Base-by-base conservation (phyloP, 768 basidiomycete genomes). In the Boletus insuetus region DNA sequence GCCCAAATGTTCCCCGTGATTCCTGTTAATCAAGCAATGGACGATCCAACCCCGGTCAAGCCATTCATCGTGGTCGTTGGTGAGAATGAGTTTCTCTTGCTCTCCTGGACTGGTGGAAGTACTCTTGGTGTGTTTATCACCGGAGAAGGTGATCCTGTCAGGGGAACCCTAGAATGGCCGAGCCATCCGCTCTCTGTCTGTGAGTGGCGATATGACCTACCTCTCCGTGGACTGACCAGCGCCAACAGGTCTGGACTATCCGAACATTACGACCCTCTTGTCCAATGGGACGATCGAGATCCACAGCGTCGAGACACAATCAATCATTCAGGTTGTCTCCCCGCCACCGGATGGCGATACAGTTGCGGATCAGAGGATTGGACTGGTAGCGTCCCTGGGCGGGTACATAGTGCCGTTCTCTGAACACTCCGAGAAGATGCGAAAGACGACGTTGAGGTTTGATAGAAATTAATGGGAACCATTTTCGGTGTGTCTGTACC, bases 91-190 rank as follows among this genome's bases (percentile, higher is more conserved):
- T 97, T 94, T 61, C 79, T 98, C 41, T 78, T 97, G 20, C 76
- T 92, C 16, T 90, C 89, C 3, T 94, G 88, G 82, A 94, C 87
- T 1, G 95, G 91, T 14, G 73, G 77, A 4, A 84, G 81, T 49
- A 90, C 91, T 0, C 75, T 98, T 39, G 95, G 95, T 0, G 74
- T 98, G 11, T 98, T 98, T 62, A 78, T 98, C 59, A 91, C 82
- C 14, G 82, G 85, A 0, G 81, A 83, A 3, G 94, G 93, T 0
- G 94, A 96, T 69, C 93, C 95, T 6, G 86, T 93, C 9, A 80
- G 94, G 44, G 94, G 94, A 3, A 95, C 94, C 2, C 73, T 97
- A 42, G 82, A 92, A 66, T 97, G 93, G 91, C 79, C 84, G 3
- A 81, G 76, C 47, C 85, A 95, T 75, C 91, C 94, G 0, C 73